Evolutionary conservation across 2,329 filamentous ascomycete species (phyloP), one percentile per base, ranked within the genome.

Genomic region (Talaromyces sp.): DNA sequence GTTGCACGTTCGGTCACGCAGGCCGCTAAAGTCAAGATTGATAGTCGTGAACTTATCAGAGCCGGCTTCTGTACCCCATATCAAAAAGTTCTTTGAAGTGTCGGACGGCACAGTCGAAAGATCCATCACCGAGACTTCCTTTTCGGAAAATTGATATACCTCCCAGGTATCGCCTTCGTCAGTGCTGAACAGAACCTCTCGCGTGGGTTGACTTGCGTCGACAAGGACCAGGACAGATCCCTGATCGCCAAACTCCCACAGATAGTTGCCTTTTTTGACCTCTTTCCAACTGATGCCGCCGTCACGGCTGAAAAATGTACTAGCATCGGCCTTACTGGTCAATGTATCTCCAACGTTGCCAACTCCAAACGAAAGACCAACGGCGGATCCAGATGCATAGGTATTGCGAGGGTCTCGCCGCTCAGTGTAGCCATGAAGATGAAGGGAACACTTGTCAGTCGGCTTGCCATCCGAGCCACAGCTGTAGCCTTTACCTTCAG

Each of bases 371-470:
- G 98, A 91, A 60, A 99, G 77, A 11, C 95, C 96, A 40, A 97
- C 86, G 1, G 95, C 93, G 3, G 91, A 92, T 54, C 87, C 85
- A 2, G 93, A 96, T 8, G 92, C 95, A 76, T 91, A 98, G 0
- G 91, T 96, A 73, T 93, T 90, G 54, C 88, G 81, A 69, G 88
- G 88, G 73, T 98, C 91, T 35, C 79, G 80, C 66, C 95, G 87
- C 76, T 99, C 95, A 0, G 96, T 98, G 77, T 96, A 99, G 62
- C 93, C 91, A 74, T 99, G 96, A 40, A 99, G 83, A 75, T 99
- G 92, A 62, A 99, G 82, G 3, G 91, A 89, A 74, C 96, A 99
- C 61, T 88, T 84, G 21, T 86, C 81, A 52, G 76, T 75, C 28
- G 78, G 76, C 59, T 71, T 69, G 77, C 87, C 85, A 42, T 81